Evolutionary conservation across 2,329 filamentous ascomycete genomes (phyloP), one percentile per base, ranked within the genome.

Genomic region (Chrysosporium queenslandicum): DNA sequence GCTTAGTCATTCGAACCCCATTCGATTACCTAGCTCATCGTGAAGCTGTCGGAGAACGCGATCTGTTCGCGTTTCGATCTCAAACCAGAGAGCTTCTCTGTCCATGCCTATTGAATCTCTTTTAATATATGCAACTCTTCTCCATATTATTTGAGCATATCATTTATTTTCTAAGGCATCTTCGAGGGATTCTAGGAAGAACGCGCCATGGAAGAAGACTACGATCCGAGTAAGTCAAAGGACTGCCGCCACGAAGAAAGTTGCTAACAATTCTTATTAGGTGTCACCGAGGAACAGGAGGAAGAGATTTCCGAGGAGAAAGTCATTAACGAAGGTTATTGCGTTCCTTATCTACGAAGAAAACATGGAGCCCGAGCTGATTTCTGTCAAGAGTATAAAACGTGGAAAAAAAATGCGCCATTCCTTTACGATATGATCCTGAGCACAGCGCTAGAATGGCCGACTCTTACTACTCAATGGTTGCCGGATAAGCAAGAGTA

Each of bases 381-480:
- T 40, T 21, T n/a, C 11, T 42, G 20, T 32, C 37, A 62, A 89
- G 92, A 98, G 69, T 98, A 98, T 80, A 98, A 98, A 71, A 96
- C 91, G 59, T 98, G 92, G 92, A 98, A 98, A 78, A 98, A 98
- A 77, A 98, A 98, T 72, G 88, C 87, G 59, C 90, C 92, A 2
- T 97, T 97, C 66, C 85, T 98, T 62, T 98, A 98, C 70, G 92
- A 98, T 68, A 87, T 96, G 82, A 92, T 98, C 59, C 78, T 97
- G 58, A 90, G 89, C 63, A 94, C 88, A 58, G 94, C 94, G 37
- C 76, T 98, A 53, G 90, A 95, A 66, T 98, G 92, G 92, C 92
- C 92, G 12, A 96, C 92, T 2, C 80, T 98, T 57, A 97, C 92
- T 23, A 90, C 90, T 1, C 92, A 98, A 74, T 98, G 94, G 94